Evolutionary conservation across 2,329 filamentous ascomycete genomes (phyloP).

Genomic region (Colletotrichum falcatum): DNA sequence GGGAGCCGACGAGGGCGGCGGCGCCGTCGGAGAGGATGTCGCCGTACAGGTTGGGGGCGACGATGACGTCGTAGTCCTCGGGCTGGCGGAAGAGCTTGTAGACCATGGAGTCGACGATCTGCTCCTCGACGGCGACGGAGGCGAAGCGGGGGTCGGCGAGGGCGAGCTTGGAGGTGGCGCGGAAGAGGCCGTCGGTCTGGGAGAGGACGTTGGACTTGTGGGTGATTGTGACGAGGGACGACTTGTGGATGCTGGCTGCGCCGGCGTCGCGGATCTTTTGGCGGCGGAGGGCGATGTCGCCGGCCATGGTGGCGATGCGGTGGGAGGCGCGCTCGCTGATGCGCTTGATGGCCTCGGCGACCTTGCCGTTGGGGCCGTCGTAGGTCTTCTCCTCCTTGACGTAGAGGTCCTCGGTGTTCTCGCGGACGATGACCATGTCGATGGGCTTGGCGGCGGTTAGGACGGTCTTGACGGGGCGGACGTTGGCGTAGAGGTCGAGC

Average conservation of each 20-base stretch:
- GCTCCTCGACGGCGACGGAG: slow-evolving; percentile 83
- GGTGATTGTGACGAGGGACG: slow-evolving; percentile 90
- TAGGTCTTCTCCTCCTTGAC: slow-evolving; percentile 95
- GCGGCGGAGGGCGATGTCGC: slow-evolving; percentile 90
- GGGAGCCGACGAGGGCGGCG: slow-evolving; percentile 85
- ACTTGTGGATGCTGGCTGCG: slow-evolving; percentile 69
- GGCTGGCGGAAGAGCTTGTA: slow-evolving; percentile 99
- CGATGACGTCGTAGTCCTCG: slow-evolving; percentile 95
- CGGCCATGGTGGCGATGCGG: slow-evolving; percentile 92
- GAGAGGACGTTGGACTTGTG: slow-evolving; percentile 98
- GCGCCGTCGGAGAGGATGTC: slow-evolving; percentile 97
- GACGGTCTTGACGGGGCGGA: slow-evolving; percentile 92
- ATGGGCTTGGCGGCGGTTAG: slow-evolving; percentile 75
- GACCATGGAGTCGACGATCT: slow-evolving; percentile 99
- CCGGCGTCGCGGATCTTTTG: slow-evolving; percentile 79
- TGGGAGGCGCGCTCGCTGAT: slow-evolving; percentile 87
- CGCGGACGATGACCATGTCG: slow-evolving; percentile 97
- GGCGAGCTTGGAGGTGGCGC: slow-evolving; percentile 79
- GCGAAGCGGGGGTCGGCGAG: slow-evolving; percentile 75
- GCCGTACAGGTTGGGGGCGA: slow-evolving; percentile 96
- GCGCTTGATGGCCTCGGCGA: slow-evolving; percentile 97
- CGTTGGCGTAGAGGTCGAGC: slow-evolving; percentile 96
- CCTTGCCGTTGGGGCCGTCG: slow-evolving; percentile 78
- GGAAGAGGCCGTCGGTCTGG: slow-evolving; percentile 97
- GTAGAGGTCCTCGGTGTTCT: slow-evolving; percentile 99